These are phyloP conservation scores for Epichloe coenophiala DNA, from an alignment of 2,329 filamentous ascomycete genomes.

Conservation along the genomic window DNA sequence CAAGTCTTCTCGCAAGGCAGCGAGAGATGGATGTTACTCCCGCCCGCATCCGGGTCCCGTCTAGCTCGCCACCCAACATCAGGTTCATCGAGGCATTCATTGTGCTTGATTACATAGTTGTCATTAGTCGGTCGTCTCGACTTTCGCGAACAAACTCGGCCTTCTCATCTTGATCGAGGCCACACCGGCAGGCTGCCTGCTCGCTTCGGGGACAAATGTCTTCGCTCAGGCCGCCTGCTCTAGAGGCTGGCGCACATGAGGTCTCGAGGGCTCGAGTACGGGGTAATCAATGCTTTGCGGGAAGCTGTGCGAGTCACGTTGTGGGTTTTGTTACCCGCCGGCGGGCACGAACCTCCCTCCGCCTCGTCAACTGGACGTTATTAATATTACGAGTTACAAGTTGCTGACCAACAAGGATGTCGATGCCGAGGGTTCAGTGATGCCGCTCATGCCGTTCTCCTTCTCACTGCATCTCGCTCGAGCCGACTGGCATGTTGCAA, in stretches of 20 bases:
- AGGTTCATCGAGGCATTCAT: too few relatives aligned
- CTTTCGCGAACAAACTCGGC: too few relatives aligned
- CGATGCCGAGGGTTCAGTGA: not conserved
- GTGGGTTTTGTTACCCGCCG: not conserved
- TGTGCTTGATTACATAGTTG: too few relatives aligned
- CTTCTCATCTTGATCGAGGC: not conserved
- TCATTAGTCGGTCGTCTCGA: too few relatives aligned
- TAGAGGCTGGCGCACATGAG: not conserved
- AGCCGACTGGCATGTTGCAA: not conserved
- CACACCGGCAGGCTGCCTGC: not conserved
- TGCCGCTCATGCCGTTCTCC: not conserved
- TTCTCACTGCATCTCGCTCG: not conserved
- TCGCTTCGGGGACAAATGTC: not conserved
- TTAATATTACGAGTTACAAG: not conserved
- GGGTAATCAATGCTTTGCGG: not conserved
- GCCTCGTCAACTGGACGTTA: not conserved
- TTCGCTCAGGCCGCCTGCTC: not conserved
- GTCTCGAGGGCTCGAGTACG: not conserved
- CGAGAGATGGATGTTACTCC: too few relatives aligned
- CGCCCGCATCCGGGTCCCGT: too few relatives aligned
- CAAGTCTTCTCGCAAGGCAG: too few relatives aligned
- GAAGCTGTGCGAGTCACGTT: slow-evolving; percentile 3
- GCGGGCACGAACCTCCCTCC: not conserved
- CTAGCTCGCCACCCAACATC: too few relatives aligned
- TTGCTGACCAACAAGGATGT: not conserved